phyloP scores from a whole-genome alignment of 148 eudicot genomes.

The Bassia scoparia region DNA sequence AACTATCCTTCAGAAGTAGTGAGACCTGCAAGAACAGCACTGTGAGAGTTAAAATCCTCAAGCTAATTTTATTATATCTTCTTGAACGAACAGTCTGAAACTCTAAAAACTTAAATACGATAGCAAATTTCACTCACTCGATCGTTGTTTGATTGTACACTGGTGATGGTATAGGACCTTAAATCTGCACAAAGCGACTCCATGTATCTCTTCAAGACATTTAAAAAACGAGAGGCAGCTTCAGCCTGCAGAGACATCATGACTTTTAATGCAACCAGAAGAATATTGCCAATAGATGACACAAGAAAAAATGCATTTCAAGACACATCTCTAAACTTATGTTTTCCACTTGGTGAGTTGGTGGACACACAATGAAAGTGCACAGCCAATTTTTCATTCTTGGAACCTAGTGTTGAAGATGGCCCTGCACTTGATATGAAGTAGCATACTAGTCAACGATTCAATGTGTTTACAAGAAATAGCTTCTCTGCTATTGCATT shows the following conservation, averaged over 20 bases:
- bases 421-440: not conserved
- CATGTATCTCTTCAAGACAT: constrained; percentile 63
- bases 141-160: constrained; percentile 82
- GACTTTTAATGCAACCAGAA: not conserved
- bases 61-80: not conserved
- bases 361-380: not conserved
- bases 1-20: constrained; percentile 86
- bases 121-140: constrained; percentile 46
- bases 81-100: not conserved
- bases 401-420: not conserved
- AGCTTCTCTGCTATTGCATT: not conserved
- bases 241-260: constrained; percentile 51
- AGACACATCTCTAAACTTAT: not conserved
- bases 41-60: not conserved
- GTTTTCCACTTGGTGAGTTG: not conserved
- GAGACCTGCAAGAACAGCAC: constrained; percentile 59
- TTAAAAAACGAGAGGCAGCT: constrained; percentile 64
- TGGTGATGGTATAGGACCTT: constrained; percentile 81
- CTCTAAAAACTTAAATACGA: not conserved
- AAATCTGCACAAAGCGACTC: constrained; percentile 79
- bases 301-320: not conserved
- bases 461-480: not conserved
- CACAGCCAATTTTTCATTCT: not conserved
- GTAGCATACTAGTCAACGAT: not conserved
- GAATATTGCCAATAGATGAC: not conserved